Evolutionary conservation across 805 yeast genomes (phyloP), one percentile per base, ranked within the genome.

Genomic region (Starmerella bombicola): DNA sequence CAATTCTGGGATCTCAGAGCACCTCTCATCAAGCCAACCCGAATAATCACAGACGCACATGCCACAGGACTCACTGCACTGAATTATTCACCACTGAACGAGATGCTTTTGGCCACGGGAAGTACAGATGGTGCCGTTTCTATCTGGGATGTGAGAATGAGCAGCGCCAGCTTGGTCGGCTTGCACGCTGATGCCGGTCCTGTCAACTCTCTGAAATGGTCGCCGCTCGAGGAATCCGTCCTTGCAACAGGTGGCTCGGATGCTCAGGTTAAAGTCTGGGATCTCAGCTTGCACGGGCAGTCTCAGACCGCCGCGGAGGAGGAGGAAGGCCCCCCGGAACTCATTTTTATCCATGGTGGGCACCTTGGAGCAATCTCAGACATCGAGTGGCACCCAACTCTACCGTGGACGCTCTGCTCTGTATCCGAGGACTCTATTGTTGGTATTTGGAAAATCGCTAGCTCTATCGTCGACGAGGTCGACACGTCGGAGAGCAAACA

Each of bases 271-370:
- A 63, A 77, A 35, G 54, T 76, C 23, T 84, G 95, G 95, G 84
- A 84, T 52, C 64, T 84, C 47, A 64, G 66, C 42, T 36, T 66
- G 67, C 44, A 59, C 80, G 42, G 72, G 68, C 36, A 73, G 69
- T 41, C 40, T 21, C 72, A 72, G 43, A 71, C 67, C 38, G 64
- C 66, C 20, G 79, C 70, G 49, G 77, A 71, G 47, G 68, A 69
- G 22, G 69, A 69, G 26, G 72, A 70, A 46, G 73, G 75, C 9
- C 93, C 85, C 48, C 91, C 94, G 5, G 79, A 84, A 56, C 68
- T 84, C 42, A 61, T 63, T 19, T 84, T 82, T 55, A 71, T 82
- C 53, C 94, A 85, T 59, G 94, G 93, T 13, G 95, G 95, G 10
- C 95, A 84, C 61, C 74, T 85, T 2, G 73, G 72, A 35, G 67